Base-by-base conservation (phyloP, 2,329 filamentous ascomycete species). In the Madurella mycetomatis region DNA sequence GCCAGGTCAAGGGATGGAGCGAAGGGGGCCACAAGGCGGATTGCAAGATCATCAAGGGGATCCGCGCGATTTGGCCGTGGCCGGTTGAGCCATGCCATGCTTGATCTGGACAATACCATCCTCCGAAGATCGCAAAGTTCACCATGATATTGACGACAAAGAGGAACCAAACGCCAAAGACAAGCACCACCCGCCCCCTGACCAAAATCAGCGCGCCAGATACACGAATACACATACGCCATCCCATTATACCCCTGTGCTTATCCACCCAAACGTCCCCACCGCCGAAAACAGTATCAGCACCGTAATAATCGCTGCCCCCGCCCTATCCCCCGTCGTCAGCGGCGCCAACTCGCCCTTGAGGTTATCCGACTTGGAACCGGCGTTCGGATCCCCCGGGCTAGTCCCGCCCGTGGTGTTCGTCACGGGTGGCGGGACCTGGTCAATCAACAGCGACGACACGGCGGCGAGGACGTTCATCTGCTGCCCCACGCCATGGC, bases 391-490 rank as follows among this genome's bases (percentile, higher is more conserved):
- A 42, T 77, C 65, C 0, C 75, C 75, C 54, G 64, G 67, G 2
- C 73, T 76, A 0, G 72, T 82, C 41, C 82, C 82, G 13, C 80
- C 81, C 1, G 74, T 78, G 0, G 45, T 54, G 4, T 75, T 75
- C 0, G 76, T 79, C 1, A 76, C 72, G 0, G 78, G 74, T 0
- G 66, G 65, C 7, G 62, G 66, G 1, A 66, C 72, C 9, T 73
- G 64, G 7, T 69, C 64, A 12, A 81, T 72, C 15, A 83, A 62
- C 5, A 77, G 70, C 3, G 73, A 74, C 12, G 76, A 76, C 12
- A 86, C 75, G 3, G 82, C 75, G 7, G 76, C 76, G 5, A 84
- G 67, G 0, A 79, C 81, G 39, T 76, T 79, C 73, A 85, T 82
- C 62, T 79, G 73, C 64, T 85, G 79, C 9, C 83, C 81, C 9